Evolutionary conservation across 352 stramenopile genomes (phyloP), one percentile per base, ranked within the genome.

Genomic region (Thalassiosira hispida): DNA sequence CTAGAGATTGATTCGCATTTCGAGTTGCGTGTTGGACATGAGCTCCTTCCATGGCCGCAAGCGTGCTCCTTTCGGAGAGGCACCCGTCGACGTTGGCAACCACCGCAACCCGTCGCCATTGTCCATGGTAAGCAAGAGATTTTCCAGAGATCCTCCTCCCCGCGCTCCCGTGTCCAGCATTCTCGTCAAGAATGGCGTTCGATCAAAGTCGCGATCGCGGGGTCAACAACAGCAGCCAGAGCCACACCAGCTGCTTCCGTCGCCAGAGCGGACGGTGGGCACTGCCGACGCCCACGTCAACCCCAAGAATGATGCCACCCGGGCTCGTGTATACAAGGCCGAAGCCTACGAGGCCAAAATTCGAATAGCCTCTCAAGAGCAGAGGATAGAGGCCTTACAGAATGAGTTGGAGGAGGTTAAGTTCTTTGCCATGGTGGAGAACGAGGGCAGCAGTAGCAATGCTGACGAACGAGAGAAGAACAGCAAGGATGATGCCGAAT

Each of bases 21-120:
- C 22, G 31, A 31, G 22, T 14, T 23, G 23, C 22, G 12, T 47
- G 8, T 11, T 12, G 2, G 29, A 35, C 20, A 61, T 20, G 94
- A 99, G 7, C 14, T 33, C 52, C 18, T 98, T 14, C 92, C 97
- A 91, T 98, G 25, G 1, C 7, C 29, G 47, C 42, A 80, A 74
- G 31, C 72, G 72, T 44, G 42, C 44, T 42, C 72, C 72, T 20
- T 73, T 80, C 18, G 49, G 61, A 12, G 51, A 79, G 16, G 52
- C 61, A 14, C 31, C 71, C 1, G 18, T 11, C 11, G 71, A 79
- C 25, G 42, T 79, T 44, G 46, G 38, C 61, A 74, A 80, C 31
- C 71, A 57, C 18, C 27, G 6, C 2, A 59, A 59, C 22, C 31
- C 31, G 8, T 38, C 31, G 8, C 8, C 31, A 38, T 38, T 8